These are phyloP conservation scores for Hymenoscyphus albidus DNA, from an alignment of 2,329 filamentous ascomycete genomes.

Conservation along the genomic window DNA sequence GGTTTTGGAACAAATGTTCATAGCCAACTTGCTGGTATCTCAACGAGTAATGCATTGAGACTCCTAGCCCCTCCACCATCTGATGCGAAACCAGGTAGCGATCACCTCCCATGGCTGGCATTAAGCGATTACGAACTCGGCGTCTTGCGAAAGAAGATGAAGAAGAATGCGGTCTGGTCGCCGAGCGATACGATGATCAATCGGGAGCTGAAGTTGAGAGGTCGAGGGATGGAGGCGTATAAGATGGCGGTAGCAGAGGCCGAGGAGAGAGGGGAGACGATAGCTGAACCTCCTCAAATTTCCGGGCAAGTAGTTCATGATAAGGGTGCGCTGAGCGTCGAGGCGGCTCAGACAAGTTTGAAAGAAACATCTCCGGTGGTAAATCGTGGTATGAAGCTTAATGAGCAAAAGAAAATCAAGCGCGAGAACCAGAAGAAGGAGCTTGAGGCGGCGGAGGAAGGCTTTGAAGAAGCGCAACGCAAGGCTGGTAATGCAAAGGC, in stretches of 20 bases:
- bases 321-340: constrained; percentile 55
- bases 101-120: constrained; percentile 62
- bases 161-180: constrained; percentile 84
- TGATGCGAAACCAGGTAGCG: constrained; percentile 54
- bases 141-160: constrained; percentile 77
- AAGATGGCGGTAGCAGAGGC: constrained; percentile 60
- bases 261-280: constrained; percentile 60
- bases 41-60: constrained; percentile 36
- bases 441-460: constrained; percentile 59
- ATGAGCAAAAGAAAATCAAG: constrained; percentile 76
- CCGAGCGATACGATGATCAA: constrained; percentile 84
- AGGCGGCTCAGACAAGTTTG: constrained; percentile 39
- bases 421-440: constrained; percentile 69
- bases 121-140: constrained; percentile 63
- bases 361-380: constrained; percentile 60
- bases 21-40: constrained; percentile 36
- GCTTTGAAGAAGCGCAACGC: constrained; percentile 50
- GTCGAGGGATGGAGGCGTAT: constrained; percentile 62
- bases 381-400: constrained; percentile 73
- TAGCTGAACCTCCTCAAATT: constrained; percentile 43
- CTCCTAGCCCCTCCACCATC: constrained; percentile 54
- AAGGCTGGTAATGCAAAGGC: constrained; percentile 40
- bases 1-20: constrained; percentile 36
- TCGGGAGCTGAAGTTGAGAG: constrained; percentile 67
- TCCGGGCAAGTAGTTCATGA: constrained; percentile 45